These are phyloP conservation scores for Thielaviopsis punctulata DNA, from an alignment of 2,329 filamentous ascomycete species.

Conservation along the genomic window DNA sequence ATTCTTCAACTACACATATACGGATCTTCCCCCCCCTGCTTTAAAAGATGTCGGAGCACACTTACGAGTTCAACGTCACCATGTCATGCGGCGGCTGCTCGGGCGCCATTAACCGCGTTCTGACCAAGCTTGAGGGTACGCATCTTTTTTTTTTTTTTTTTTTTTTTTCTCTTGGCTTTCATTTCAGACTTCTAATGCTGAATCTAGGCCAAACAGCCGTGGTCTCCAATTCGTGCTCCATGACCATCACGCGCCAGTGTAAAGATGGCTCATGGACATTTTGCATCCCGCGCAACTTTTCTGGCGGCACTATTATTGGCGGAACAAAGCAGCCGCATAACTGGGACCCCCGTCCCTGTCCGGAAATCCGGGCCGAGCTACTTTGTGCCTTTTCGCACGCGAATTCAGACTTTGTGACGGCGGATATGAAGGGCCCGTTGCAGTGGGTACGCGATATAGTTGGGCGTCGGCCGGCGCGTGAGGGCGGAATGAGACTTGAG, in stretches of 20 bases:
- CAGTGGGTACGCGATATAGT: slow-evolving; percentile 27
- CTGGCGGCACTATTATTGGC: slow-evolving; percentile 47
- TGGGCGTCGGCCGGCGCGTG: slow-evolving; percentile 27
- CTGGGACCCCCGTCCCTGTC: slow-evolving; percentile 33
- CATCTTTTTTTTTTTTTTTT: slow-evolving; percentile 10
- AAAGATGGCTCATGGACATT: slow-evolving; percentile 47
- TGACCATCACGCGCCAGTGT: slow-evolving; percentile 41
- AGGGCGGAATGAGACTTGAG: slow-evolving; percentile 34
- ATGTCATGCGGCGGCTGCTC: slow-evolving; percentile 98
- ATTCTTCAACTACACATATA: no score
- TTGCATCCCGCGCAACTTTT: slow-evolving; percentile 40
- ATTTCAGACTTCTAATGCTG: neutral
- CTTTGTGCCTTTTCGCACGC: slow-evolving; percentile 24
- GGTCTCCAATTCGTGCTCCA: slow-evolving; percentile 22
- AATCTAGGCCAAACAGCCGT: slow-evolving; percentile 30
- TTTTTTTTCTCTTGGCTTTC: slow-evolving; percentile 11
- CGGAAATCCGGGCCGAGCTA: slow-evolving; percentile 28
- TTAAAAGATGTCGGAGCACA: slow-evolving; percentile 63
- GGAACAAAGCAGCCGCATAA: slow-evolving; percentile 46
- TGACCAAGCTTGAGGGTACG: slow-evolving; percentile 80
- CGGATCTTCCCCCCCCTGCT: no score
- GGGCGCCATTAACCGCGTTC: slow-evolving; percentile 75
- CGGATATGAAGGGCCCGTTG: slow-evolving; percentile 16
- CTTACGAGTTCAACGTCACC: slow-evolving; percentile 84
- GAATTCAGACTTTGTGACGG: slow-evolving; percentile 19